phyloP scores from a whole-genome alignment of 2,329 filamentous ascomycete genomes.

The Davidsoniella eucalypti region DNA sequence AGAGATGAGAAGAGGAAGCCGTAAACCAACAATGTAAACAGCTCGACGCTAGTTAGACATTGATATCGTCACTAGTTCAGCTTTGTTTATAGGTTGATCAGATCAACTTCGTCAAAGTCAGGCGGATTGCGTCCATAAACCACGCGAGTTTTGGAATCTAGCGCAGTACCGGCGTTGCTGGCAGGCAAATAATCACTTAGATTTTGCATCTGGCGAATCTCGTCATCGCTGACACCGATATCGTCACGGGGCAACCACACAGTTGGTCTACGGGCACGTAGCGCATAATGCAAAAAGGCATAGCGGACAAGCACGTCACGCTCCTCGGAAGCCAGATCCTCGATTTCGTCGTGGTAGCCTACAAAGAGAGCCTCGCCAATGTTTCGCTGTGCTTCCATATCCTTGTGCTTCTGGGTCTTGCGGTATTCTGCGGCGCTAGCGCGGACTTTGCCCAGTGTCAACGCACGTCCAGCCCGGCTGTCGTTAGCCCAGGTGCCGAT shows the following conservation, averaged over 20 bases:
- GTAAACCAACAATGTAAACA: no score
- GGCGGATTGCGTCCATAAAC: constrained; percentile 75
- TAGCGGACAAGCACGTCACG: constrained; percentile 70
- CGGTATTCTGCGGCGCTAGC: constrained; percentile 31
- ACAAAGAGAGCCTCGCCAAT: constrained; percentile 73
- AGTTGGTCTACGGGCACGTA: constrained; percentile 68
- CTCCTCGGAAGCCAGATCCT: constrained; percentile 82
- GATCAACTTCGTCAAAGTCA: constrained; percentile 74
- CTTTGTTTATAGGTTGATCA: constrained; percentile 53
- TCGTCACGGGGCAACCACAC: constrained; percentile 92
- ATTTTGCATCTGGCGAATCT: constrained; percentile 59
- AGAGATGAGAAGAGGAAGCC: no score
- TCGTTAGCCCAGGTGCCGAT: constrained; percentile 30
- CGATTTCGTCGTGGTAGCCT: constrained; percentile 79
- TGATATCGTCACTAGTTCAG: not conserved
- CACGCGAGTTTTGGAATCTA: constrained; percentile 70
- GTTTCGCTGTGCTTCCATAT: constrained; percentile 55
- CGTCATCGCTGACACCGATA: constrained; percentile 79
- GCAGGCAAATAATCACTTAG: constrained; percentile 79
- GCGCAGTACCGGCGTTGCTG: constrained; percentile 76
- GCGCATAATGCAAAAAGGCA: constrained; percentile 79
- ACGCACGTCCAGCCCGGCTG: constrained; percentile 13
- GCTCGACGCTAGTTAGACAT: no score
- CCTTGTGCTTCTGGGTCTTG: constrained; percentile 32
- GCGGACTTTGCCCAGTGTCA: constrained; percentile 11